Percentiles rank a stretch among this genome's conserved stretches.
These are phyloP conservation scores for Trebouxia sp. DNA, from an alignment of 139 green algal species.

Conservation along the genomic window DNA sequence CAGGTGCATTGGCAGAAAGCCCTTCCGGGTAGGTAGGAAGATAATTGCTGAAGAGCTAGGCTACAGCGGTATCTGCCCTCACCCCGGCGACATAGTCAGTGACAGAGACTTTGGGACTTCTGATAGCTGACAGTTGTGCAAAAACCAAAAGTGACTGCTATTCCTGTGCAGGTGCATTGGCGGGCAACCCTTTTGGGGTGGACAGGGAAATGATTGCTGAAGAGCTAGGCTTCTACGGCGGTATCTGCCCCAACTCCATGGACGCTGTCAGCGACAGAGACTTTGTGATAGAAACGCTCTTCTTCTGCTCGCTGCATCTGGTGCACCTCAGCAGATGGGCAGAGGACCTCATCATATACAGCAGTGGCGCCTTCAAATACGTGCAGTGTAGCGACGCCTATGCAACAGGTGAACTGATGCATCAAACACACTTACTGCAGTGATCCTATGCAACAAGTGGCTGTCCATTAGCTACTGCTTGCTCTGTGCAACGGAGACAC, in stretches of 20 bases:
- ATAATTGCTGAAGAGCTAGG: slow-evolving; percentile 69
- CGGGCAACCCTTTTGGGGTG: slow-evolving; percentile 94
- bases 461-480: background rate
- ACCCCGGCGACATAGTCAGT: slow-evolving; percentile 94
- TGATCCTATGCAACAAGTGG: background rate
- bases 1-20: slow-evolving; percentile 95
- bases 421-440: background rate
- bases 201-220: slow-evolving; percentile 79
- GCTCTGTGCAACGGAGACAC: background rate
- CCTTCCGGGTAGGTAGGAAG: slow-evolving; percentile 89
- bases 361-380: slow-evolving; percentile 82
- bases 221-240: slow-evolving; percentile 75
- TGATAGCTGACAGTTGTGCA: too few species aligned
- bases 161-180: slow-evolving; percentile 83
- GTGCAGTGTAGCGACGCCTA: slow-evolving; percentile 95
- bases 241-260: slow-evolving; percentile 94
- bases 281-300: slow-evolving; percentile 92
- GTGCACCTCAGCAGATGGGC: slow-evolving; percentile 89
- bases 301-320: slow-evolving; percentile 78
- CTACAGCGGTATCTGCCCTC: slow-evolving; percentile 78
- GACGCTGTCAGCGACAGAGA: slow-evolving; percentile 95
- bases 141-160: too few species aligned
- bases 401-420: slow-evolving; percentile 64
- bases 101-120: slow-evolving; percentile 97
- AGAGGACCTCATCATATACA: slow-evolving; percentile 98